phyloP scores from a whole-genome alignment of 2,329 filamentous ascomycete species.

The Fusarium liriodendri region DNA sequence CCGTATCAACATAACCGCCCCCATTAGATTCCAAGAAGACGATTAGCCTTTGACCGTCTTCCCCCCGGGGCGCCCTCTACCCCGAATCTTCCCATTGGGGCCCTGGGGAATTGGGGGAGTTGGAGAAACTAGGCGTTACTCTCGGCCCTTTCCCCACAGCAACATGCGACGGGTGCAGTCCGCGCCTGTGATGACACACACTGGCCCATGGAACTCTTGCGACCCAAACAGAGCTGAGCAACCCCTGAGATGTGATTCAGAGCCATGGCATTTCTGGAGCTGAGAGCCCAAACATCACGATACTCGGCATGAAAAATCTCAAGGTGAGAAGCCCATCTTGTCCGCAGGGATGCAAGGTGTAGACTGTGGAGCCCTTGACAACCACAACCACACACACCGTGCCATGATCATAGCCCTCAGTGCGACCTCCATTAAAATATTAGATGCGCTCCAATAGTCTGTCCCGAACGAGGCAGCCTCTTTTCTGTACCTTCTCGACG shows the following conservation, averaged over 20 bases:
- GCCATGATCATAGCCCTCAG: slow-evolving; percentile 26
- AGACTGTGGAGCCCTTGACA: slow-evolving; percentile 2
- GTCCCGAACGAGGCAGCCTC: neutral
- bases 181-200: slow-evolving; percentile 21
- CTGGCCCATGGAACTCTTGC: neutral
- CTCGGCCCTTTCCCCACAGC: slow-evolving; percentile 43
- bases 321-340: neutral
- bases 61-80: slow-evolving; percentile 13
- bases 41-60: slow-evolving; percentile 1
- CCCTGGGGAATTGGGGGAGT: slow-evolving; percentile 32
- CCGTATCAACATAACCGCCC: slow-evolving; percentile 3
- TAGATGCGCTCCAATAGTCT: slow-evolving; percentile 42
- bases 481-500: neutral
- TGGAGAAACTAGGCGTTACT: slow-evolving; percentile 23
- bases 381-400: neutral
- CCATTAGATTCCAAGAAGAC: slow-evolving; percentile 6
- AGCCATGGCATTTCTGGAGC: neutral
- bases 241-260: neutral
- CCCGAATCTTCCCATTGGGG: slow-evolving; percentile 21
- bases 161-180: slow-evolving; percentile 24
- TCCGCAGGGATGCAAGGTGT: neutral
- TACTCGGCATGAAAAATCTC: neutral
- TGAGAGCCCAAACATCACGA: neutral
- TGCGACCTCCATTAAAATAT: neutral
- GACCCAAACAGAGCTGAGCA: neutral